A percentile compares a stretch with the other conserved stretches of the same genome.
Conservation (phyloP, 208 protist genomes). For the Trypanosoma avium region DNA sequence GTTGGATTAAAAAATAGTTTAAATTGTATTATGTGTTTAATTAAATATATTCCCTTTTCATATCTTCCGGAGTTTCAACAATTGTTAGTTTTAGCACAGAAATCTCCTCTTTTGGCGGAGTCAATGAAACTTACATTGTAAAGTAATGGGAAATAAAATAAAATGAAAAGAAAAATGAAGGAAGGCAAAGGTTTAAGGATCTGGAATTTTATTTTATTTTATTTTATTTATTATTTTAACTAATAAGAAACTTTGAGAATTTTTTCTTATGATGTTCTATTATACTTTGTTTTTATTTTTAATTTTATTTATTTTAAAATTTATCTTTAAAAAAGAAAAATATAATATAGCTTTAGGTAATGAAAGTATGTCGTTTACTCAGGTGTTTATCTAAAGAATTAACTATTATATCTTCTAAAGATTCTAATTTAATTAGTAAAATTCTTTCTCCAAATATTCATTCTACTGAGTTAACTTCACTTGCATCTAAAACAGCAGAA, state of each 20-base stretch:
- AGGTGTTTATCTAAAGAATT: too few species aligned
- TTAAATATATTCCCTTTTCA: conserved; percentile 28
- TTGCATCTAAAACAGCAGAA: conserved; percentile 12
- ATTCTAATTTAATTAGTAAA: conserved; percentile 12
- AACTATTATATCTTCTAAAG: background rate
- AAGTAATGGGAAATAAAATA: too few species aligned
- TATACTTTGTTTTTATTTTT: too few species aligned
- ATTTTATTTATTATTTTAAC: too few species aligned
- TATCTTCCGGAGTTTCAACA: conserved; percentile 42
- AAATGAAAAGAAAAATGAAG: background rate
- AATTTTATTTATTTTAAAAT: too few species aligned
- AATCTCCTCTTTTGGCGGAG: conserved; percentile 32
- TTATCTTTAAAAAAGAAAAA: too few species aligned
- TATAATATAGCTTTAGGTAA: too few species aligned
- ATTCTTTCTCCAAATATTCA: conserved; percentile 25
- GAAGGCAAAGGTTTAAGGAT: background rate
- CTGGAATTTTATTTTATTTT: too few species aligned
- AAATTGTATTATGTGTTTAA: conserved; percentile 40
- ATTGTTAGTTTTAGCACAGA: conserved; percentile 26
- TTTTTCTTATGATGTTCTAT: too few species aligned
- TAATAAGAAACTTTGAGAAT: too few species aligned
- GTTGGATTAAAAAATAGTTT: conserved; percentile 36
- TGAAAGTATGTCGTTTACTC: too few species aligned
- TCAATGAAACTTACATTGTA: conserved; percentile 22
- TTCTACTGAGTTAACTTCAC: conserved; percentile 22